These are phyloP conservation scores for Phytophthora quininea DNA, from an alignment of 352 stramenopile genomes.

Conservation along the genomic window DNA sequence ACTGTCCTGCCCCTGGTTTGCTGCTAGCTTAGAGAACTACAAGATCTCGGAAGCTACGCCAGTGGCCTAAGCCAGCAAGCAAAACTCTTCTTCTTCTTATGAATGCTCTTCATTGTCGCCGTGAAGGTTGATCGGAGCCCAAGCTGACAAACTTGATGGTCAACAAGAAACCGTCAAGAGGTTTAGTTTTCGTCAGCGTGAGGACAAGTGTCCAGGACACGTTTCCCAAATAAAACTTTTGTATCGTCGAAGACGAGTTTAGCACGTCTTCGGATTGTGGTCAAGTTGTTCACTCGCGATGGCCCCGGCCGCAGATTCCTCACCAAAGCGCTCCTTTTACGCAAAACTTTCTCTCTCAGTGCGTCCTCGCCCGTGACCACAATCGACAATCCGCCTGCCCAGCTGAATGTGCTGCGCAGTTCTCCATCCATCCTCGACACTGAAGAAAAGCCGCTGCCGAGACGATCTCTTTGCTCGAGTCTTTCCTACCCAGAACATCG, in stretches of 20 bases:
- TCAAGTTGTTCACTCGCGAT: neutral
- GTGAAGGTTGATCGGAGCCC: too few species aligned
- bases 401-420: neutral
- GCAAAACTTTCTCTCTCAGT: constrained; percentile 6
- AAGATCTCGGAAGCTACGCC: constrained; percentile 20
- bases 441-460: neutral
- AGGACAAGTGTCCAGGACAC: too few species aligned
- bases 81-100: too few species aligned
- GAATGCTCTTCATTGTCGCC: too few species aligned
- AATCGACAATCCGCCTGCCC: neutral
- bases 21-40: constrained; percentile 25
- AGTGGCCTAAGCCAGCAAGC: constrained; percentile 3
- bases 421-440: constrained; percentile 7
- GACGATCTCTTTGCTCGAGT: neutral
- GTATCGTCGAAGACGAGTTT: too few species aligned
- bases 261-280: neutral
- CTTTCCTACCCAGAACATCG: neutral
- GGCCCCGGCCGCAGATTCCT: neutral
- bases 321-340: neutral
- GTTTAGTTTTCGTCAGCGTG: too few species aligned
- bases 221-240: too few species aligned
- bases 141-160: too few species aligned
- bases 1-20: constrained; percentile 24
- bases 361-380: constrained; percentile 1
- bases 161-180: too few species aligned